Percentiles rank a stretch among this genome's conserved stretches.
phyloP scores from a whole-genome alignment of 192 early-diverging fungal species.

The Phycomyces blakesleeanus region DNA sequence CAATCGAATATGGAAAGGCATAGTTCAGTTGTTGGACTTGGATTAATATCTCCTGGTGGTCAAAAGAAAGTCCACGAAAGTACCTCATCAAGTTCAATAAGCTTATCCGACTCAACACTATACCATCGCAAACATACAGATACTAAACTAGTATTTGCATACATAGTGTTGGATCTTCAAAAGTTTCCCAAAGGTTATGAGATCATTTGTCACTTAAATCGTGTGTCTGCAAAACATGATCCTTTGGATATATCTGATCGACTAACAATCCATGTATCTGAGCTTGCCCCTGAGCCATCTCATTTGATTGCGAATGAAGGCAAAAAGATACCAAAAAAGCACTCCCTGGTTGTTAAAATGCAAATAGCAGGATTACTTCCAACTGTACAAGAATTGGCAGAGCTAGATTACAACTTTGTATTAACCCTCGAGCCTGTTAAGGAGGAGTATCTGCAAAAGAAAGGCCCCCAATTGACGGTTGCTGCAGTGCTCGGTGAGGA shows the following conservation, averaged over 20 bases:
- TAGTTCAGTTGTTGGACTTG: not conserved
- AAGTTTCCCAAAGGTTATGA: conserved; percentile 39
- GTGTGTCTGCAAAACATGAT: not conserved
- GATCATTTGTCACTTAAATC: conserved; percentile 20
- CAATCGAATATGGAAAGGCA: not conserved
- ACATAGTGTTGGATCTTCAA: conserved; percentile 34
- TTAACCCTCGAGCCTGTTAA: conserved; percentile 5
- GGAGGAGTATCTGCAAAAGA: conserved; percentile 6
- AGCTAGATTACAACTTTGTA: conserved; percentile 14
- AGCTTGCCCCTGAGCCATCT: conserved; percentile 15
- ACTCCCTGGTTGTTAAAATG: conserved; percentile 3
- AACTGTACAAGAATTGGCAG: not conserved
- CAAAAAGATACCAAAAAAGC: conserved; percentile 12
- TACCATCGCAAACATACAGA: not conserved
- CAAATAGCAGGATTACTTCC: not conserved
- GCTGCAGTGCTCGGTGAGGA: conserved; percentile 24
- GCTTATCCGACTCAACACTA: not conserved
- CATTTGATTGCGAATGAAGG: conserved; percentile 13
- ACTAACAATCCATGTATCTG: conserved; percentile 10
- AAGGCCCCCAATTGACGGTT: conserved; percentile 16
- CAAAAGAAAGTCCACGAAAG: too few relatives aligned
- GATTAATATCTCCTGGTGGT: too few relatives aligned
- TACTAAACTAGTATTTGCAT: conserved; percentile 5
- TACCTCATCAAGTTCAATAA: too few relatives aligned
- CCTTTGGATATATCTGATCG: conserved; percentile 10